phyloP scores from a whole-genome alignment of 2,329 filamentous ascomycete genomes.

The Ilyonectria sp. region DNA sequence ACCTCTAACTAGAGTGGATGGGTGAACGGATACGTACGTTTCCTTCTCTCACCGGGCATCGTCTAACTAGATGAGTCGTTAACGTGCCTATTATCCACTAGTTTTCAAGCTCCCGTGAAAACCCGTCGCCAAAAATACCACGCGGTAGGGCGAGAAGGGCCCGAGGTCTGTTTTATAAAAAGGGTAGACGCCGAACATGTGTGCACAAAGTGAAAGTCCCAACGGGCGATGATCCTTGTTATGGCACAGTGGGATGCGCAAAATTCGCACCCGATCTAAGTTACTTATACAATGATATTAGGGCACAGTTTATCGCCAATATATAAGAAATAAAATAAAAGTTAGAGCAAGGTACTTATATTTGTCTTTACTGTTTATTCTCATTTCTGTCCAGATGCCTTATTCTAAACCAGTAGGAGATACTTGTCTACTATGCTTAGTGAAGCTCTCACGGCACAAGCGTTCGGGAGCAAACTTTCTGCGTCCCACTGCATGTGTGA shows the following conservation, averaged over 20 bases:
- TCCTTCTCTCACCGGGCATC: neutral
- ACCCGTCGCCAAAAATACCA: neutral
- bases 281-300: too few species aligned
- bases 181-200: neutral
- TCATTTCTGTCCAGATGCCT: too few species aligned
- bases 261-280: too few species aligned
- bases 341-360: too few species aligned
- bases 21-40: neutral
- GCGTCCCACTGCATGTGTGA: too few species aligned
- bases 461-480: too few species aligned
- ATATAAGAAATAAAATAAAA: too few species aligned
- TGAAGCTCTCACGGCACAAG: too few species aligned
- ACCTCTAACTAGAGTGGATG: neutral
- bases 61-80: neutral
- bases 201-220: neutral
- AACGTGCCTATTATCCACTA: neutral
- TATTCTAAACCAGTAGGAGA: too few species aligned
- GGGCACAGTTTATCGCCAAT: too few species aligned
- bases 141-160: neutral
- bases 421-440: too few species aligned
- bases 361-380: too few species aligned
- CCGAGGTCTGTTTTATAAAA: neutral
- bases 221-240: neutral
- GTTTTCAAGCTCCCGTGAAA: neutral
- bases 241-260: neutral